A percentile compares a stretch with the other conserved stretches of the same genome.
phyloP scores from a whole-genome alignment of 2,329 filamentous ascomycete genomes.

The Trichoderma sp. region DNA sequence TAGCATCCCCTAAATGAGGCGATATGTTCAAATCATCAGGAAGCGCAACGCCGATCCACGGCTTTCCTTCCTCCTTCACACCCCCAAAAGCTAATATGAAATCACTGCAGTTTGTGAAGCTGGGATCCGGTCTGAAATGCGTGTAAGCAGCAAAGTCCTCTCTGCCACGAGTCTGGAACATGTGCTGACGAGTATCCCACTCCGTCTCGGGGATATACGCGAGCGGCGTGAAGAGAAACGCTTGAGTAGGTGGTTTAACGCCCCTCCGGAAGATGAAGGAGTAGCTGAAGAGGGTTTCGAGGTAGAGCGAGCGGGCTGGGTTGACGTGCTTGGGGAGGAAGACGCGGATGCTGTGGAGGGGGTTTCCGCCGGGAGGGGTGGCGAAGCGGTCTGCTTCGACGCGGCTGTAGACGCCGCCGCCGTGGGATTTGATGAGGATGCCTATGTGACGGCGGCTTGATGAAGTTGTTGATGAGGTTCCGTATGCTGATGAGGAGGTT shows the following conservation, averaged over 20 bases:
- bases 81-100: neutral
- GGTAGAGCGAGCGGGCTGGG: neutral
- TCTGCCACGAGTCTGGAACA: neutral
- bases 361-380: neutral
- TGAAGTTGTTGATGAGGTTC: neutral
- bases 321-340: neutral
- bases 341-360: neutral
- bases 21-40: neutral
- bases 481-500: neutral
- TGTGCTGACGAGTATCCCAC: neutral
- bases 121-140: neutral
- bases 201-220: neutral
- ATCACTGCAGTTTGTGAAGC: neutral
- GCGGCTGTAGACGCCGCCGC: neutral
- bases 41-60: neutral
- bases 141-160: neutral
- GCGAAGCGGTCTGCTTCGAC: neutral
- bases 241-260: neutral
- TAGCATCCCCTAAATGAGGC: neutral
- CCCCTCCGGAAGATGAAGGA: neutral
- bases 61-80: neutral
- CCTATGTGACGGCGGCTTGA: neutral
- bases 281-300: neutral
- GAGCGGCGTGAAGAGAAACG: neutral
- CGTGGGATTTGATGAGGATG: neutral